Base-by-base conservation (phyloP, 495 filamentous ascomycete species). In the Neurospora hispaniola region DNA sequence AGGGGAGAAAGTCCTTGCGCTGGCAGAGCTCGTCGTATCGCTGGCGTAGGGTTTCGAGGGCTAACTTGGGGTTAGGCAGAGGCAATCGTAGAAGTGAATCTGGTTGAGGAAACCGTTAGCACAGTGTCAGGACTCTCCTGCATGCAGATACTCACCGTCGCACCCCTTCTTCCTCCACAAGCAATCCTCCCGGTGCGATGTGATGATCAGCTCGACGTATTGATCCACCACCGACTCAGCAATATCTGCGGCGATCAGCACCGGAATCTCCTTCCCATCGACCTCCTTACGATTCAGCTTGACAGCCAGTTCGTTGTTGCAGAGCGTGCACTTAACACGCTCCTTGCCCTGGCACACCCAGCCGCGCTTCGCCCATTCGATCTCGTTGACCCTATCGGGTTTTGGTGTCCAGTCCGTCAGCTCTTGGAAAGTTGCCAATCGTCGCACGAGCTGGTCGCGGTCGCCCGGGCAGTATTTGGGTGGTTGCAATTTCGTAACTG, bases 301-400 rank as follows among this genome's bases (percentile, higher is more conserved):
- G 38, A 99, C 91, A 4, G 93, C 87, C 35, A 98, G 85, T 75
- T 96, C 92, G 73, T 89, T 88, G 73, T 89, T 89, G 79, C 96
- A 98, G 5, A 94, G 88, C 41, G 89, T 89, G 81, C 96, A 99
- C 35, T 87, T 87, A 44, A 98, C 94, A 12, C 90, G 89, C 80
- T 96, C 92, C 75, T 89, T 89, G 75, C 90, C 92, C 27, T 90
- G 88, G 78, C 95, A 98, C 3, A 89, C 86, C 96, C 96, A 99
- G 3, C 96, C 96, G 41, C 92, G 86, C 84, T 94, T 97, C 8
- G 95, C 94, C 96, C 96, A 99, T 81, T 93, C 90, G 7, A 98
- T 92, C 82, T 98, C 96, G 78, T 89, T 94, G 75, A 98, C 90
- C 43, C 84, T 82, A 12, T 92, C 85, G 4, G 96, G 93, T 83